Base-by-base conservation (phyloP, 768 basidiomycete species). In the Phylloporus arenicola region DNA sequence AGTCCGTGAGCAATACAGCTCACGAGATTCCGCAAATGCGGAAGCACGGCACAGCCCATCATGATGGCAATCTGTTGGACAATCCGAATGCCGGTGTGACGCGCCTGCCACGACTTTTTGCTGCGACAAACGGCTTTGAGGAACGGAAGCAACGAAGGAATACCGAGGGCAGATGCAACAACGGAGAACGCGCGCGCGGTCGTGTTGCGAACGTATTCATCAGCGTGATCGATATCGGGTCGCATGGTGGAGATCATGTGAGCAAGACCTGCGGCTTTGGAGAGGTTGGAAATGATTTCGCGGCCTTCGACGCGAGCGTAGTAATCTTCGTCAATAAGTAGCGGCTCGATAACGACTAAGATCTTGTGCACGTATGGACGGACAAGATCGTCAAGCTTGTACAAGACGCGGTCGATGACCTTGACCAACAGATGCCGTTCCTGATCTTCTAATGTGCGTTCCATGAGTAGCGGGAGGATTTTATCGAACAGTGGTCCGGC, bases 331-430 rank as follows among this genome's bases (percentile, higher is more conserved):
- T 30, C 29, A 30, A 30, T 30, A 30, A 30, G 10, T 11, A 30
- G 29, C 2, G 29, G 29, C 29, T 99, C 96, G 59, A 99, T 99
- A 69, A 98, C 96, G 64, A 99, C 96, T 39, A 99, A 82, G 58
- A 99, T 98, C 73, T 98, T 98, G 79, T 99, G 96, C 6, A 98
- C 94, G 64, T 98, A 99, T 4, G 96, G 96, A 35, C 95, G 89
- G 48, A 99, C 96, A 39, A 98, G 85, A 63, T 99, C 96, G 62
- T 99, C 96, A 33, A 99, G 84, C 68, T 99, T 99, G 83, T 98
- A 98, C 12, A 99, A 76, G 4, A 99, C 91, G 50, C 95, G 90
- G 67, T 98, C 96, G 58, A 99, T 98, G 70, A 98, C 96, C 69
- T 99, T 99, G 70, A 98, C 96, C 51, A 98, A 79, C 41, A 99